Evolutionary conservation across 2,329 filamentous ascomycete species (phyloP), one percentile per base, ranked within the genome.

Genomic region (Phoma herbarum): DNA sequence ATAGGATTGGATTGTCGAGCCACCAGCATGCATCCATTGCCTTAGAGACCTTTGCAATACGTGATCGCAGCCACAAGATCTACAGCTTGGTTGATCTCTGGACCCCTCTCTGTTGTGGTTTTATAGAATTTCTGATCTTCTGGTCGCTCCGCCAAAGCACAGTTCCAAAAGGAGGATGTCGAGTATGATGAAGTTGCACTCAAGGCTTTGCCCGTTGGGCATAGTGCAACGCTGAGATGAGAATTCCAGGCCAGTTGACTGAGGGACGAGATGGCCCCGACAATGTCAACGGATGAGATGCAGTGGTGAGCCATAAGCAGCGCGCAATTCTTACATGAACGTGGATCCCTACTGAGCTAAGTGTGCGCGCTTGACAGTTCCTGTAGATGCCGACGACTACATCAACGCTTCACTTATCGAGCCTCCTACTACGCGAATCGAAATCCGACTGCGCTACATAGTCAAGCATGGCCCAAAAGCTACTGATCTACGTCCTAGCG

Each of bases 271-370:
- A 26, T 70, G 14, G 31, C 31, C 14, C 45, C 59, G 4, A 48
- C 28, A 79, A n/a, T 74, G 77, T 48, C 81, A 81, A 62, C 90
- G 83, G 82, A 83, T 86, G 3, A 82, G 88, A 53, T 83, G 90
- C 47, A 79, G 78, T 25, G 82, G 83, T 22, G 80, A 85, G 9
- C 83, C 86, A 47, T 80, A 86, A 62, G 82, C 82, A 60, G 75
- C 79, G 35, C 85, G 94, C 66, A 96, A 98, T 77, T 88, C 95
- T 52, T 99, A 98, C 78, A 77, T 83, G 52, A 97, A 98, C 73
- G 92, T 99, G 62, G 90, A 93, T 73, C 92, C 93, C 0, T 99
- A 91, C 87, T 88, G 90, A 61, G 88, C 91, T 73, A 96, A 96
- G 72, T 88, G 95, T 37, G 84, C 99, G 54, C 89, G 87, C 74